Evolutionary conservation across 2,329 filamentous ascomycete genomes (phyloP), one percentile per base, ranked within the genome.

Genomic region (Venturia pyrina): DNA sequence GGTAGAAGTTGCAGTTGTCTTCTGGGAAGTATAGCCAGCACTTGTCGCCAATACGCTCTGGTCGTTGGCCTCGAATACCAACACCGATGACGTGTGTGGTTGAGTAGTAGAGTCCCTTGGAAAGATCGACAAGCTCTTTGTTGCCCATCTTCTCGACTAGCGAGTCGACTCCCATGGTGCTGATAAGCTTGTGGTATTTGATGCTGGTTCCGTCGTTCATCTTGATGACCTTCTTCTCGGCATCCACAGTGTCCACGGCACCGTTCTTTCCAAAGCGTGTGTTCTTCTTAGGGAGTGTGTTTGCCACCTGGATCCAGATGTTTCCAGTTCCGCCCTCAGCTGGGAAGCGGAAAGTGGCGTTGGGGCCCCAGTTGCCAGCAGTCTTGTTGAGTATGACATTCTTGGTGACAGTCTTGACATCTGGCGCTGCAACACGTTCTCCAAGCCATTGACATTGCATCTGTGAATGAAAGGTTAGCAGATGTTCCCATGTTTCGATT

Each of bases 21-120:
- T 99, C 95, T 69, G 95, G 95, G 87, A 98, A 99, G 86, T 99
- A 99, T 70, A 99, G 84, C 93, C 95, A 99, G 87, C 95, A 99
- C 86, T 98, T 99, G 83, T 99, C 95, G 70, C 95, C 95, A 72
- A 99, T 99, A 75, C 91, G 89, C 78, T 96, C 92, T 48, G 95
- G 95, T 71, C 95, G 91, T 73, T 84, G 85, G 70, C 95, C 95
- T 75, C 95, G 91, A 74, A 99, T 84, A 80, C 95, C 95, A 69
- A 99, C 90, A 79, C 95, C 95, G 72, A 99, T 89, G 73, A 99
- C 93, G 80, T 99, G 95, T 66, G 95, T 99, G 72, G 90, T 93
- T 64, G 93, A 97, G 85, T 96, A 99, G 86, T 88, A 98, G 66
- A 99, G 88, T 68, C 88, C 89, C 85, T 96, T 96, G 82, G 88